Percentiles rank a stretch among this genome's conserved stretches.
These are phyloP conservation scores for Choiromyces venosus DNA, from an alignment of 495 filamentous ascomycete genomes.

Conservation along the genomic window DNA sequence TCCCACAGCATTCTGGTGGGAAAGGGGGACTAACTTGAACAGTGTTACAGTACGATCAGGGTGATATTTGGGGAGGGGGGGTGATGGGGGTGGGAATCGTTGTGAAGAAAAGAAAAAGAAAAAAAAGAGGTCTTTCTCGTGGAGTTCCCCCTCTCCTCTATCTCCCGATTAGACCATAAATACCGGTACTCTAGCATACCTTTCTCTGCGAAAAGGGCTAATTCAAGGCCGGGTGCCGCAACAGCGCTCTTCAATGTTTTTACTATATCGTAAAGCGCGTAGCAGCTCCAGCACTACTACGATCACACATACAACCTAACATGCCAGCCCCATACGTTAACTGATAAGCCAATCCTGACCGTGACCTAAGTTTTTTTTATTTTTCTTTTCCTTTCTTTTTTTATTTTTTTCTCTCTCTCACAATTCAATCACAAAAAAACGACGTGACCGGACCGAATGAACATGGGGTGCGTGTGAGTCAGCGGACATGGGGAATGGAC, in stretches of 20 bases:
- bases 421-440: neutral
- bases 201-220: neutral
- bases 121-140: no score
- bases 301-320: neutral
- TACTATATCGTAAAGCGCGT: neutral
- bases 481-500: neutral
- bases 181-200: neutral
- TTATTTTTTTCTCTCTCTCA: constrained; percentile 13
- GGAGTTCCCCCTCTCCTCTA: neutral
- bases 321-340: neutral
- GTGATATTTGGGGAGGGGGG: no score
- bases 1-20: no score
- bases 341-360: neutral
- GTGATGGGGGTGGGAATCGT: no score
- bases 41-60: no score
- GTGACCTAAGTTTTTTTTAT: neutral
- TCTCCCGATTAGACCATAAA: neutral
- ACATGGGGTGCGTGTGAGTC: neutral
- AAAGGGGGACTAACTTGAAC: no score
- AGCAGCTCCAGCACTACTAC: neutral
- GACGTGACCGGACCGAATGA: neutral
- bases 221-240: neutral
- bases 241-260: neutral
- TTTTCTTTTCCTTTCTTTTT: neutral
- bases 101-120: no score